phyloP scores from a whole-genome alignment of 768 basidiomycete species.

The Tylopilus rubrobrunneus region DNA sequence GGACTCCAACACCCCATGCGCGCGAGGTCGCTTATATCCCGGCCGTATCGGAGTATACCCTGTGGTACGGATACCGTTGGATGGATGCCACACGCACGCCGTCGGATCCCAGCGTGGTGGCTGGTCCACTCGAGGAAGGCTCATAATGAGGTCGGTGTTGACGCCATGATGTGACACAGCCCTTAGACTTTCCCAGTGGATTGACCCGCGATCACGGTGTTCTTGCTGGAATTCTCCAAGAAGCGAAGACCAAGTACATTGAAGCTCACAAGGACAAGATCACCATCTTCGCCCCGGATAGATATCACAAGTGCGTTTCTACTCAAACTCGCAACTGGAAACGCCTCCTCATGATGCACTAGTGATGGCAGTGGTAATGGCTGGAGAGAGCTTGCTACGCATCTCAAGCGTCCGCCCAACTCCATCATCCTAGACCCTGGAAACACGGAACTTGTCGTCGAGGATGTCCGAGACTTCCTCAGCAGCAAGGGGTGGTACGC shows the following conservation, averaged over 20 bases:
- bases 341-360: neutral
- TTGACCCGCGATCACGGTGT: conserved; percentile 42
- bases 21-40: conserved; percentile 36
- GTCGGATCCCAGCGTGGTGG: conserved; percentile 16
- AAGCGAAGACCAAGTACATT: conserved; percentile 51
- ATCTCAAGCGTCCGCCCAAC: conserved; percentile 60
- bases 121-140: conserved; percentile 18
- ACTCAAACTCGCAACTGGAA: neutral
- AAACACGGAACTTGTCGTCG: conserved; percentile 56
- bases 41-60: conserved; percentile 29
- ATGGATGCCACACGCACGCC: conserved; percentile 21
- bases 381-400: conserved; percentile 55
- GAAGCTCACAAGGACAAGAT: conserved; percentile 50
- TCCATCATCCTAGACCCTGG: conserved; percentile 74
- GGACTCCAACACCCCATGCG: conserved; percentile 17
- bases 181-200: conserved; percentile 37
- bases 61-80: conserved; percentile 35
- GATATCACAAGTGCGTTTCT: conserved; percentile 33
- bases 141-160: conserved; percentile 19
- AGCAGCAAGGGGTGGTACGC: conserved; percentile 68
- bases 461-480: conserved; percentile 71
- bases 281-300: conserved; percentile 49
- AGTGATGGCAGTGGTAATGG: conserved; percentile 26
- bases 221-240: conserved; percentile 50
- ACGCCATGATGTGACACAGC: neutral